Conservation (phyloP, 768 basidiomycete species). For the Rhizopogon vinicolor region DNA sequence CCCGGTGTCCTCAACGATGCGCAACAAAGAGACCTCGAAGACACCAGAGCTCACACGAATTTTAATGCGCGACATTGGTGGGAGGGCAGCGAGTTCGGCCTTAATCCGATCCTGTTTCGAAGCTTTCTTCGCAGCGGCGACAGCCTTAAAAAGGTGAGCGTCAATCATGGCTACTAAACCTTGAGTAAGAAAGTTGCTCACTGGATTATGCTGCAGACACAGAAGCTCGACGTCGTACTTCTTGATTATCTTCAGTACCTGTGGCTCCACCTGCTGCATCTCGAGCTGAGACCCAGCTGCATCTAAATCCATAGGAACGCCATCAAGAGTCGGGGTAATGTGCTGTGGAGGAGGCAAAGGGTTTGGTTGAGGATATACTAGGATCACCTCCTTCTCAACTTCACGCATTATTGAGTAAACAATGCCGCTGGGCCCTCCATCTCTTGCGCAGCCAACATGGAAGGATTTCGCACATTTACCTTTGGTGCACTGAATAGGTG, state of each 20-base stretch:
- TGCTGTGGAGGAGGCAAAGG: background rate
- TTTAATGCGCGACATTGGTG: conserved; percentile 72
- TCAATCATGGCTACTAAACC: background rate
- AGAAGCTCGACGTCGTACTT: conserved; percentile 73
- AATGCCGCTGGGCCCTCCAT: conserved; percentile 47
- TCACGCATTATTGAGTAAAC: conserved; percentile 60
- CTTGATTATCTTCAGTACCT: conserved; percentile 61
- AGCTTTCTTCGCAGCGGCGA: conserved; percentile 71
- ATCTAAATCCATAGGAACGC: background rate
- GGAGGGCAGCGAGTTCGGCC: conserved; percentile 64
- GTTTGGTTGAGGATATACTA: conserved; percentile 40
- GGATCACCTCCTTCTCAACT: conserved; percentile 78
- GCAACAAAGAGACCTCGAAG: conserved; percentile 78
- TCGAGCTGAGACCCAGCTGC: background rate
- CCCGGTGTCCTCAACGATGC: conserved; percentile 62
- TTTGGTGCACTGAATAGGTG: conserved; percentile 88
- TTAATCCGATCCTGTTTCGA: conserved; percentile 72
- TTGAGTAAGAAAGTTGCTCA: conserved; percentile 34
- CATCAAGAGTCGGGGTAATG: conserved; percentile 3
- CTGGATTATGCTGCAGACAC: conserved; percentile 89
- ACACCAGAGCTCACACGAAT: conserved; percentile 80
- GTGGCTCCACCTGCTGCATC: conserved; percentile 9
- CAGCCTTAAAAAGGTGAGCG: conserved; percentile 40
- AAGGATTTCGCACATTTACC: conserved; percentile 93
- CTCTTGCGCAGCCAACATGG: conserved; percentile 85